Conservation (phyloP, 2,329 filamentous ascomycete genomes). For the Cadophora malorum region DNA sequence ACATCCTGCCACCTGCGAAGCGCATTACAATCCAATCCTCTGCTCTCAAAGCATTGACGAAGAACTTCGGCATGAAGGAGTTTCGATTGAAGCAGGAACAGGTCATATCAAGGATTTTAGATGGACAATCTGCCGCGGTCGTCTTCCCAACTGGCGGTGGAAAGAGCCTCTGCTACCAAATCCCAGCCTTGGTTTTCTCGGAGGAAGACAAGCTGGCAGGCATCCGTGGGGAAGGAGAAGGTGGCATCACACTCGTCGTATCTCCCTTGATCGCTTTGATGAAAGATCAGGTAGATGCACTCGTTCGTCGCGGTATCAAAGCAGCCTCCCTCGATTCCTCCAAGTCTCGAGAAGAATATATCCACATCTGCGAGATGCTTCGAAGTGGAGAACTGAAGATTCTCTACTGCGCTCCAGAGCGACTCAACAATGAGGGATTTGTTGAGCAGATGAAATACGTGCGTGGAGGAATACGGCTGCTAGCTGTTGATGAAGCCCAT, state of each 20-base stretch:
- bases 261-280: slow-evolving; percentile 63
- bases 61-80: slow-evolving; percentile 48
- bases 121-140: slow-evolving; percentile 51
- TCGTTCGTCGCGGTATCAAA: slow-evolving; percentile 55
- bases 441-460: slow-evolving; percentile 61
- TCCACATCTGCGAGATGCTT: slow-evolving; percentile 52
- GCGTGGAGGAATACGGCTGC: slow-evolving; percentile 60
- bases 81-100: slow-evolving; percentile 55
- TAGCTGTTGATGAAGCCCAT: slow-evolving; percentile 65
- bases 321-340: slow-evolving; percentile 64
- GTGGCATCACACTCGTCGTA: slow-evolving; percentile 61
- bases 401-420: slow-evolving; percentile 64
- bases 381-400: slow-evolving; percentile 57
- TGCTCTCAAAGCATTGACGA: slow-evolving; percentile 47
- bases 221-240: slow-evolving; percentile 32
- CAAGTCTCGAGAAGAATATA: slow-evolving; percentile 52
- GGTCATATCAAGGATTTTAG: slow-evolving; percentile 51
- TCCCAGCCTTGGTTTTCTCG: slow-evolving; percentile 52
- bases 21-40: slow-evolving; percentile 25
- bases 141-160: slow-evolving; percentile 53
- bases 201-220: slow-evolving; percentile 47
- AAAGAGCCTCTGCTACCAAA: slow-evolving; percentile 52
- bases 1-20: slow-evolving; percentile 1
- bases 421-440: slow-evolving; percentile 66
- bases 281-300: slow-evolving; percentile 66